phyloP scores from a whole-genome alignment of 208 protist genomes.

The Wallacemonas sp. region DNA sequence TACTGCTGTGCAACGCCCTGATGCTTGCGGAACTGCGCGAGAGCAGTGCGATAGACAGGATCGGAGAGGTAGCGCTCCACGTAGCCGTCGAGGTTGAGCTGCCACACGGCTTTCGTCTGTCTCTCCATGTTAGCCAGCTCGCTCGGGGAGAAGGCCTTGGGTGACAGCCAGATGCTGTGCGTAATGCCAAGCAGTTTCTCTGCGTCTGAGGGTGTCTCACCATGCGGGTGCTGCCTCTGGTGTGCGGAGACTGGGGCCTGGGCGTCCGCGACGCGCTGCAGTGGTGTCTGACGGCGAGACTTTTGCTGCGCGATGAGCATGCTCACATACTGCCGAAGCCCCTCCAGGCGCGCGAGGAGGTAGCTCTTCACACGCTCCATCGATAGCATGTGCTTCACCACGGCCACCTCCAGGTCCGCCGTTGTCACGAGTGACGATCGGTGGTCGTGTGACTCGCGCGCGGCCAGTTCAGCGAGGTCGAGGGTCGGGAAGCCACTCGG shows the following conservation, averaged over 20 bases:
- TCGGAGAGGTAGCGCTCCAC: slow-evolving; percentile 47
- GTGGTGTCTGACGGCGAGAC: neutral
- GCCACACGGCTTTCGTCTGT: slow-evolving; percentile 20
- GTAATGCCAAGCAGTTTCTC: neutral
- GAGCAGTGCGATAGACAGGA: slow-evolving; percentile 38
- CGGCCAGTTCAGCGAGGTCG: neutral
- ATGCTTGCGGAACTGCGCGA: slow-evolving; percentile 37
- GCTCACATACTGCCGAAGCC: neutral
- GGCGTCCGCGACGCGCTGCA: slow-evolving; percentile 9
- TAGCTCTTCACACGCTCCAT: slow-evolving; percentile 23
- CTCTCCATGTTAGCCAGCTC: neutral
- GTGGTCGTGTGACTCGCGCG: slow-evolving; percentile 25
- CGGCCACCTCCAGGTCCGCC: slow-evolving; percentile 41
- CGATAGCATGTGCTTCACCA: slow-evolving; percentile 22
- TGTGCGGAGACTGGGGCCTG: neutral
- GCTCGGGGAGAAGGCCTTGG: neutral
- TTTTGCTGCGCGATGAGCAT: neutral
- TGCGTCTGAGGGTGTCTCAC: no score
- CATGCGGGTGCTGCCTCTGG: neutral
- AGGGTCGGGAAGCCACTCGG: neutral
- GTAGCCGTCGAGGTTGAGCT: slow-evolving; percentile 42
- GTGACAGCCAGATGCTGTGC: neutral
- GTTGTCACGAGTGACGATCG: slow-evolving; percentile 40
- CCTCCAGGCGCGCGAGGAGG: slow-evolving; percentile 16
- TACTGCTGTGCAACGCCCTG: slow-evolving; percentile 42